phyloP scores from a whole-genome alignment of 192 early-diverging fungal genomes.

The Thamnidium elegans region DNA sequence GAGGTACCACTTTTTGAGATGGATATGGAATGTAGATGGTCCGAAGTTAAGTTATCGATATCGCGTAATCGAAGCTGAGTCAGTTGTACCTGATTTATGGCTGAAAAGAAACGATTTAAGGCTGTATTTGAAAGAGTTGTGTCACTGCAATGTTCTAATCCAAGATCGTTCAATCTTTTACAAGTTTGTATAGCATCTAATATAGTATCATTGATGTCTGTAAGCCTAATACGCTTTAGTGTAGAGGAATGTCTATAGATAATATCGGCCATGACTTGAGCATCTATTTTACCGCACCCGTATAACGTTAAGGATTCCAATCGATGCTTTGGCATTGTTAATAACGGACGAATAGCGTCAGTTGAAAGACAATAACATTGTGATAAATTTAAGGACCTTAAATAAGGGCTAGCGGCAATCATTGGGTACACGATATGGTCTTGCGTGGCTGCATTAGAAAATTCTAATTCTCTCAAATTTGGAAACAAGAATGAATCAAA shows the following conservation, averaged over 20 bases:
- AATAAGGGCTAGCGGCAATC: slow-evolving; percentile 14
- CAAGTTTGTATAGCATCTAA: slow-evolving; percentile 26
- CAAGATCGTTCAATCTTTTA: slow-evolving; percentile 16
- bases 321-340: slow-evolving; percentile 12
- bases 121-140: slow-evolving; percentile 16
- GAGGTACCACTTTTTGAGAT: neutral
- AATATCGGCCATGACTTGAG: slow-evolving; percentile 10
- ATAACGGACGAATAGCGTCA: slow-evolving; percentile 28
- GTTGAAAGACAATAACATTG: slow-evolving; percentile 34
- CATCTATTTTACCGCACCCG: slow-evolving; percentile 32
- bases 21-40: slow-evolving; percentile 18
- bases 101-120: slow-evolving; percentile 18
- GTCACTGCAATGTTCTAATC: slow-evolving; percentile 33
- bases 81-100: slow-evolving; percentile 2
- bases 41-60: slow-evolving; percentile 27
- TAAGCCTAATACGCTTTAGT: slow-evolving; percentile 21
- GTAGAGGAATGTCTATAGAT: slow-evolving; percentile 20
- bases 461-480: slow-evolving; percentile 21
- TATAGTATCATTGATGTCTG: slow-evolving; percentile 32
- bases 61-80: slow-evolving; percentile 26
- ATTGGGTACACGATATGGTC: slow-evolving; percentile 19
- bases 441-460: slow-evolving; percentile 33
- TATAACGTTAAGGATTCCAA: slow-evolving; percentile 27
- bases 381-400: slow-evolving; percentile 30
- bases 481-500: slow-evolving; percentile 31